A percentile compares a stretch with the other conserved stretches of the same genome.
Conservation (phyloP, 2,329 filamentous ascomycete species). For the Blumeria hordei region DNA sequence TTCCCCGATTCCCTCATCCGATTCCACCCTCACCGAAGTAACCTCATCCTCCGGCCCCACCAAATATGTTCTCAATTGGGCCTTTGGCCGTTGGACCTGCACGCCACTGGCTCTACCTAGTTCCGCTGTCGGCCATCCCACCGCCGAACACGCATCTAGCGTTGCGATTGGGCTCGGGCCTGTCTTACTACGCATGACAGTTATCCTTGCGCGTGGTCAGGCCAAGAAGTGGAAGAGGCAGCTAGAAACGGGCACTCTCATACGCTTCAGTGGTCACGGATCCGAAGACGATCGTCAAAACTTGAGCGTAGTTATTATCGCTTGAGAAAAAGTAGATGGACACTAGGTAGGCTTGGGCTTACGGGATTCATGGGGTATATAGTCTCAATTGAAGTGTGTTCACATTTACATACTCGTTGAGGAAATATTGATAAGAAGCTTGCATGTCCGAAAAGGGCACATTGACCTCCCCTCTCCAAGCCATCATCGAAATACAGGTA, state of each 20-base stretch:
- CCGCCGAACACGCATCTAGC: constrained; percentile 30
- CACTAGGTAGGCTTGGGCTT: too few relatives aligned
- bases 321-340: constrained; percentile 1
- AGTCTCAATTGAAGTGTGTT: too few relatives aligned
- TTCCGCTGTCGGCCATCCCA: constrained; percentile 19
- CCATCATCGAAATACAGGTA: too few relatives aligned
- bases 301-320: constrained; percentile 22
- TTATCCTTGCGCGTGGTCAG: constrained; percentile 51
- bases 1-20: constrained; percentile 24
- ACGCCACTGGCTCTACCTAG: constrained; percentile 28
- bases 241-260: constrained; percentile 31
- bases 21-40: constrained; percentile 13
- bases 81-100: constrained; percentile 87
- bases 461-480: too few relatives aligned
- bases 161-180: constrained; percentile 17
- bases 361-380: too few relatives aligned
- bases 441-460: too few relatives aligned
- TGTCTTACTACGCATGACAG: constrained; percentile 38
- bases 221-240: constrained; percentile 56
- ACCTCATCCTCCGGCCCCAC: constrained; percentile 7
- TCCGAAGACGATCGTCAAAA: constrained; percentile 17
- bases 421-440: too few relatives aligned
- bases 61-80: constrained; percentile 91
- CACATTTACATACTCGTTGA: too few relatives aligned
- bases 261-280: constrained; percentile 24